These are phyloP conservation scores for Aureoboletus auriporus DNA, from an alignment of 768 basidiomycete genomes.

Conservation along the genomic window DNA sequence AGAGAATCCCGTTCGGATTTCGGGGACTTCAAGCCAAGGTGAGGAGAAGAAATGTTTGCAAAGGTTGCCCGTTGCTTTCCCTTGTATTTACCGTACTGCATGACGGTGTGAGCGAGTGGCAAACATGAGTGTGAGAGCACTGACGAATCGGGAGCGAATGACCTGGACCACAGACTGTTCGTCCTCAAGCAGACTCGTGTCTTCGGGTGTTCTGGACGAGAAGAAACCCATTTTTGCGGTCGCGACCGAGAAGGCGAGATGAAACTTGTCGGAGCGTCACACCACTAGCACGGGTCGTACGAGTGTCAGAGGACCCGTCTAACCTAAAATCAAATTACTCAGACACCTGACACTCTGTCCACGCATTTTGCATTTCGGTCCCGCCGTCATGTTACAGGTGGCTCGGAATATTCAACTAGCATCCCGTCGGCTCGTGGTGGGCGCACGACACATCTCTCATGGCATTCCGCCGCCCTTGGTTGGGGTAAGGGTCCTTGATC, in stretches of 20 bases:
- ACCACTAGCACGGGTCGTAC: conserved; percentile 3
- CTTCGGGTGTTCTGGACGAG: conserved; percentile 21
- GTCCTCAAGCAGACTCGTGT: conserved; percentile 17
- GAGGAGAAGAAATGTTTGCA: conserved; percentile 30
- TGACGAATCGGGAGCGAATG: conserved; percentile 59
- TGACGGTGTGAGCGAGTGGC: conserved; percentile 6
- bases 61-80: conserved; percentile 50
- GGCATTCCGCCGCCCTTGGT: conserved; percentile 77
- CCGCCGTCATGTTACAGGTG: background rate
- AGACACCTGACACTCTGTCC: conserved; percentile 27
- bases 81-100: conserved; percentile 54
- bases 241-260: background rate
- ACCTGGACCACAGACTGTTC: conserved; percentile 52
- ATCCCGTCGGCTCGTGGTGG: background rate
- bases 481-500: conserved; percentile 80
- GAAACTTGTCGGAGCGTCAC: conserved; percentile 3
- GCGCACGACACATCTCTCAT: conserved; percentile 12
- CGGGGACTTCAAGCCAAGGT: conserved; percentile 19
- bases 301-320: conserved; percentile 21
- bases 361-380: background rate
- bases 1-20: conserved; percentile 18
- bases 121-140: conserved; percentile 27
- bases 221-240: conserved; percentile 29
- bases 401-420: too few relatives aligned
- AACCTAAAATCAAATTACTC: background rate